A percentile compares a stretch with the other conserved stretches of the same genome.
These are phyloP conservation scores for Podila minutissima DNA, from an alignment of 192 early-diverging fungal species.

Conservation along the genomic window DNA sequence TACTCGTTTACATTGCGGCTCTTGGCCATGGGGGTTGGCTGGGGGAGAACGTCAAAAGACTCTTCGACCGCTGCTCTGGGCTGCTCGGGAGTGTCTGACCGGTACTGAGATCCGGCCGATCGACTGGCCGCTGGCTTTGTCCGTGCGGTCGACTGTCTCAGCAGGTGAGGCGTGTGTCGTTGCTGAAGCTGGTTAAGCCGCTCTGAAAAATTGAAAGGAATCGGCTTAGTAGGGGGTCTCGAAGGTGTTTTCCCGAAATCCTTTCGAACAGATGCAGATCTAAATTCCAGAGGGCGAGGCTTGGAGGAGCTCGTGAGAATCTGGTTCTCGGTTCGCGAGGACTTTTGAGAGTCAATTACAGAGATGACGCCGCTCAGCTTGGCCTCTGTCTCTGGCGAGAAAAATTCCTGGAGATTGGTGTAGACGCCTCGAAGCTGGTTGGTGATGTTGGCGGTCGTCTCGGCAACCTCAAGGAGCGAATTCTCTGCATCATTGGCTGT, in stretches of 20 bases:
- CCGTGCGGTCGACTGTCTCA: background rate
- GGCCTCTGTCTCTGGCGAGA: constrained; percentile 43
- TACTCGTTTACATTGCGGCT: constrained; percentile 19
- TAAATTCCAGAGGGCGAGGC: constrained; percentile 18
- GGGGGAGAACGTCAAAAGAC: background rate
- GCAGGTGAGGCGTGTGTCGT: constrained; percentile 4
- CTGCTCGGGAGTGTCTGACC: background rate
- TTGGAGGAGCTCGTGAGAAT: constrained; percentile 8
- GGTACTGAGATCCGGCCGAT: background rate
- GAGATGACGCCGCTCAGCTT: constrained; percentile 27
- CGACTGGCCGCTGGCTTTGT: background rate
- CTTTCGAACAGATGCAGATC: constrained; percentile 15
- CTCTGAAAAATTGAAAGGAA: constrained; percentile 21
- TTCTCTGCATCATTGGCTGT: constrained; percentile 12
- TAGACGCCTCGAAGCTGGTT: constrained; percentile 34
- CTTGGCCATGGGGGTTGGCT: constrained; percentile 4
- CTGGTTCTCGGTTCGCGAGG: background rate
- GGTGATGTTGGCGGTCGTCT: constrained; percentile 23
- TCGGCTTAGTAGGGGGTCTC: constrained; percentile 5
- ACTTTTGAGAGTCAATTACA: constrained; percentile 27
- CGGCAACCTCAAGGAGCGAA: constrained; percentile 27
- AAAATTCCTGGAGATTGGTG: constrained; percentile 37
- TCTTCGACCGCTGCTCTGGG: background rate
- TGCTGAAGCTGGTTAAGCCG: constrained; percentile 10
- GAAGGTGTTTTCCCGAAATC: constrained; percentile 9